Conservation (phyloP, 345 rosid species). For the Brassica nigra region DNA sequence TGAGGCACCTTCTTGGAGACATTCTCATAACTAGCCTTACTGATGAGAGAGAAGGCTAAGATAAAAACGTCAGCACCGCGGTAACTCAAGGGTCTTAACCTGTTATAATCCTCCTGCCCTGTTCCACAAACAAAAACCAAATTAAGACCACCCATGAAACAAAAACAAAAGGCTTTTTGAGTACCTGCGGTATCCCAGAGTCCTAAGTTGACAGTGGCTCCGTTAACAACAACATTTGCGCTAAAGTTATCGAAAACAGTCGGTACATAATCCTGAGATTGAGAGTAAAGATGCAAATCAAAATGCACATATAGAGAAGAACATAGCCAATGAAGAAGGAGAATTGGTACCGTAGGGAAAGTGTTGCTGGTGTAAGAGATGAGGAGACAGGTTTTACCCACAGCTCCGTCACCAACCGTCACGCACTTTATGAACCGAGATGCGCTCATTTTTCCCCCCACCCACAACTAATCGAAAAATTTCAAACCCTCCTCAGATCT, state of each 20-base stretch:
- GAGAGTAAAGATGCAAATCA: background rate
- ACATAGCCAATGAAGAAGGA: background rate
- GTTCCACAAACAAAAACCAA: slow-evolving; percentile 35
- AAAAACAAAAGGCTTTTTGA: background rate
- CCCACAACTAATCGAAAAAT: no score
- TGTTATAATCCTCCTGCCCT: slow-evolving; percentile 94
- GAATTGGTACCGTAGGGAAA: slow-evolving; percentile 60
- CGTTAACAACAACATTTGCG: slow-evolving; percentile 90
- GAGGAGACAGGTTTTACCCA: slow-evolving; percentile 85
- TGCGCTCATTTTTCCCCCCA: slow-evolving; percentile 60
- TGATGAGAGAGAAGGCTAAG: slow-evolving; percentile 88
- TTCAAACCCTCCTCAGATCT: slow-evolving; percentile 47
- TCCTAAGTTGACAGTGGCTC: slow-evolving; percentile 79
- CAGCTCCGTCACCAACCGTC: slow-evolving; percentile 88
- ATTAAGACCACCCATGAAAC: no score
- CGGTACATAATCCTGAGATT: slow-evolving; percentile 77
- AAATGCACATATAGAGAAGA: background rate
- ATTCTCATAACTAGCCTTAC: slow-evolving; percentile 99
- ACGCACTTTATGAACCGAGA: slow-evolving; percentile 82
- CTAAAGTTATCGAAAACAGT: slow-evolving; percentile 96
- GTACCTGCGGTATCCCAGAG: slow-evolving; percentile 97
- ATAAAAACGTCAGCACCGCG: slow-evolving; percentile 97
- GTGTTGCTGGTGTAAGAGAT: slow-evolving; percentile 90
- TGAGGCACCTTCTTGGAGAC: slow-evolving; percentile 78
- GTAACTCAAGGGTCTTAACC: slow-evolving; percentile 89